These are phyloP conservation scores for Persicaria tinctoria DNA, from an alignment of 148 eudicot species.

Conservation along the genomic window DNA sequence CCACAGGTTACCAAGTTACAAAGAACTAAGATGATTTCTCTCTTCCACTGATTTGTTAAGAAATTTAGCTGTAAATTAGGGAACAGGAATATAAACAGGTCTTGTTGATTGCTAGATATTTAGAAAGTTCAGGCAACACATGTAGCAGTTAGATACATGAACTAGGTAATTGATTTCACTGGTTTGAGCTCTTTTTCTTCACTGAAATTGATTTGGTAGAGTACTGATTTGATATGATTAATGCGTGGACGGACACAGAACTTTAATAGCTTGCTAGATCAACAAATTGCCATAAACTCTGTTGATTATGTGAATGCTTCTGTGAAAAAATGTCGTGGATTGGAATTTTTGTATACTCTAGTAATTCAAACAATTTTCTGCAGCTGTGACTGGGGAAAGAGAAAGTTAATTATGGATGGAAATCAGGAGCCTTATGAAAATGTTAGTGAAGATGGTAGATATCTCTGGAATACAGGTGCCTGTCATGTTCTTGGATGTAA, in stretches of 20 bases:
- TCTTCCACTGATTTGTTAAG: not conserved
- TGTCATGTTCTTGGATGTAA: constrained; percentile 83
- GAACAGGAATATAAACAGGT: too few relatives aligned
- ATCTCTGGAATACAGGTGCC: constrained; percentile 52
- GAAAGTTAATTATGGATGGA: constrained; percentile 36
- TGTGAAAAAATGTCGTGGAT: not conserved
- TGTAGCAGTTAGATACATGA: not conserved
- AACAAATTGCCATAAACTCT: not conserved
- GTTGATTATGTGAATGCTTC: not conserved
- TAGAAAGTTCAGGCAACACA: not conserved
- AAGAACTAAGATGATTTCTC: not conserved
- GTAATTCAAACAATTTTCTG: constrained; percentile 11
- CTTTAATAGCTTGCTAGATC: not conserved
- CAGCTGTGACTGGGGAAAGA: constrained; percentile 82
- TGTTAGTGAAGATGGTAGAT: constrained; percentile 15
- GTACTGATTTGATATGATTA: not conserved
- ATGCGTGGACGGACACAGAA: not conserved
- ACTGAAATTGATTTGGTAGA: not conserved
- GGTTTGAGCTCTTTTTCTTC: not conserved
- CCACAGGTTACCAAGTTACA: not conserved
- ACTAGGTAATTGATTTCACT: not conserved
- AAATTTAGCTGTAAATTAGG: not conserved
- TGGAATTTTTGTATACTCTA: not conserved
- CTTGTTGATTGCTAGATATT: not conserved
- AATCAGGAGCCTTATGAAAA: constrained; percentile 18